Evolutionary conservation across 2,329 filamentous ascomycete genomes (phyloP), one percentile per base, ranked within the genome.

Genomic region (Drechslerella coelobrocha): DNA sequence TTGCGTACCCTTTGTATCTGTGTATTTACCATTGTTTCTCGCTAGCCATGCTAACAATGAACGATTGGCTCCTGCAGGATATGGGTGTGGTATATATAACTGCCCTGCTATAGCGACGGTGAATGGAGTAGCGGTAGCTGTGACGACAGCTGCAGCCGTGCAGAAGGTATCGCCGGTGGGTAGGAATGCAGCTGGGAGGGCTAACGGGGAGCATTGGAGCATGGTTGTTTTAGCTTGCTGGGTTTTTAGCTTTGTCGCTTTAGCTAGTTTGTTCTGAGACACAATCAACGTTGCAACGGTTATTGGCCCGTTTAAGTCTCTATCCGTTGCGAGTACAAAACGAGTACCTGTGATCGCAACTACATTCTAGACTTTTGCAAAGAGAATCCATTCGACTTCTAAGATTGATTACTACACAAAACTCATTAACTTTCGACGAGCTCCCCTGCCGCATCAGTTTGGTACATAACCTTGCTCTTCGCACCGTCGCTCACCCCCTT

Each of bases 401-500:
- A n/a, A n/a, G n/a, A n/a, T n/a, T n/a, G n/a, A n/a, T n/a, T n/a
- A n/a, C n/a, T n/a, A n/a, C 17, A 39, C 17, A 12, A 39, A 6
- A 14, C 12, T 39, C 34, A 39, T 39, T 39, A 10, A 14, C 12
- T 3, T 14, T 39, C 2, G 34, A 68, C 2, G 56, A 68, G 29
- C 17, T 55, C 52, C 6, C 65, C 52, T 26, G 45, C 52, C 34
- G 37, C 23, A 48, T 62, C 61, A 19, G 65, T 62, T 19, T 57
- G 56, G 34, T 57, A 69, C 65, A 69, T 69, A 21, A 62, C 45
- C n/a, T 47, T 41, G 29, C 68, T 72, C 47, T 50, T 59, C 10
- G 26, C 61, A 6, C 68, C 68, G 72, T 84, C 82, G 12, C 82
- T 84, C 48, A 84, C 80, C 0, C 82, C 83, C 19, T 77, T 76